These are phyloP conservation scores for Cladosporium sp. DNA, from an alignment of 2,329 filamentous ascomycete species.

Conservation along the genomic window DNA sequence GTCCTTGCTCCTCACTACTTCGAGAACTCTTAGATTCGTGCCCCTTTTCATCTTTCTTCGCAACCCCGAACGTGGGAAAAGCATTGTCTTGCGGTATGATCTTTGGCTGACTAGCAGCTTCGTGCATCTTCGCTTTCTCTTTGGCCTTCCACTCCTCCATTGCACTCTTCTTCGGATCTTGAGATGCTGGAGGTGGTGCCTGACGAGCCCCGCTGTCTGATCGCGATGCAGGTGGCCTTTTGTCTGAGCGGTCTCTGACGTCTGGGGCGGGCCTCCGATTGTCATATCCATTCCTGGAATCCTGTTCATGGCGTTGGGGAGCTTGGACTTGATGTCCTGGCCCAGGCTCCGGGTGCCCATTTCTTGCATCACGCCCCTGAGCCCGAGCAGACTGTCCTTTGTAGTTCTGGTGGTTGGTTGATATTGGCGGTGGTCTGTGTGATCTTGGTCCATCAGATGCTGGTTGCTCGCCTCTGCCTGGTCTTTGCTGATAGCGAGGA, in stretches of 20 bases:
- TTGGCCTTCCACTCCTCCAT: conserved; percentile 33
- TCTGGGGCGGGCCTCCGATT: not conserved
- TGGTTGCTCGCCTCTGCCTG: conserved; percentile 4
- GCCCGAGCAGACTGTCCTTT: not conserved
- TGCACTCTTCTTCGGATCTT: conserved; percentile 20
- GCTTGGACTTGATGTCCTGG: not conserved
- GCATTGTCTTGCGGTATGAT: conserved; percentile 41
- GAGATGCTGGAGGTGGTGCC: not conserved
- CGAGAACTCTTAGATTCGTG: conserved; percentile 14
- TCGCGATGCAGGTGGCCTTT: not conserved
- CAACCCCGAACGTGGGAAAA: conserved; percentile 43
- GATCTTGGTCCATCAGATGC: conserved; percentile 4
- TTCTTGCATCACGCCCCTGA: conserved; percentile 5
- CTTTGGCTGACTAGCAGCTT: conserved; percentile 25
- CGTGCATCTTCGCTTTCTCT: conserved; percentile 29
- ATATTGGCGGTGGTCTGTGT: conserved; percentile 10
- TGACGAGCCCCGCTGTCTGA: not conserved
- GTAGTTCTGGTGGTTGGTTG: conserved; percentile 11
- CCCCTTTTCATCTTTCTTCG: conserved; percentile 26
- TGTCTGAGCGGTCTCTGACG: not conserved
- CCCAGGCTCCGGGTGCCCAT: not conserved
- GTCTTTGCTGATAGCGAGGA: conserved; percentile 14
- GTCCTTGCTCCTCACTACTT: conserved; percentile 19
- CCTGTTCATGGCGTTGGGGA: not conserved
- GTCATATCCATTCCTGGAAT: not conserved